Evolutionary conservation across 768 basidiomycete species (phyloP).

Genomic region (Serendipita sp.): DNA sequence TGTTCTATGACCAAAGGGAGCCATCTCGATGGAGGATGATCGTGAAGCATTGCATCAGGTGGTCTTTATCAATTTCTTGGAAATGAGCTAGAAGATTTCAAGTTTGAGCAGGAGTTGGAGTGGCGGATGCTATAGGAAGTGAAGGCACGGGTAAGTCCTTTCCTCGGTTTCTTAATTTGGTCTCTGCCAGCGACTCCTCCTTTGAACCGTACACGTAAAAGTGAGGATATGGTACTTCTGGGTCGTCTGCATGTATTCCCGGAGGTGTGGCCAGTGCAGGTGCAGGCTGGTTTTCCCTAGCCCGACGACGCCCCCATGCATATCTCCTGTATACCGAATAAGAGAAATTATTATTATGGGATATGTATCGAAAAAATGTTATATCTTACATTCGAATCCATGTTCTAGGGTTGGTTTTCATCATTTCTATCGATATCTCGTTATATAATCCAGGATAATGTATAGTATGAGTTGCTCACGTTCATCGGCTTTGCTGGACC

Average conservation of each 20-base stretch:
- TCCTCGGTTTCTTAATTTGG: background rate
- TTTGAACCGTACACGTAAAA: background rate
- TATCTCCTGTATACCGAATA: background rate
- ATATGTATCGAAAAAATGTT: too few species aligned
- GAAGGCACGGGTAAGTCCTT: background rate
- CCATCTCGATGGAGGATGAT: too few species aligned
- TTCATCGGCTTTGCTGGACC: background rate
- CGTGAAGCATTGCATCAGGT: too few species aligned
- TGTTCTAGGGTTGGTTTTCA: background rate
- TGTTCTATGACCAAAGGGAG: too few species aligned
- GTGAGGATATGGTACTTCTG: background rate
- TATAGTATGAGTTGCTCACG: background rate
- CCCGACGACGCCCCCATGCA: background rate
- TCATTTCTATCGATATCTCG: background rate
- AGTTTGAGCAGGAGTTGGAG: too few species aligned
- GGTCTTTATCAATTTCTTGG: too few species aligned
- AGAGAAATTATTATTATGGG: too few species aligned
- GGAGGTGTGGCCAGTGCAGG: background rate
- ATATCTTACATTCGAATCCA: conserved; percentile 3
- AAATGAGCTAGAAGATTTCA: too few species aligned
- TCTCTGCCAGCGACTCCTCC: background rate
- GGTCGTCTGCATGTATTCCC: background rate
- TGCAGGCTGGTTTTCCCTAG: background rate
- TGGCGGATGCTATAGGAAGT: background rate
- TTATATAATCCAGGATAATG: background rate